Evolutionary conservation across 2,329 filamentous ascomycete species (phyloP), one percentile per base, ranked within the genome.

Genomic region (Sodiomyces alkalinus): DNA sequence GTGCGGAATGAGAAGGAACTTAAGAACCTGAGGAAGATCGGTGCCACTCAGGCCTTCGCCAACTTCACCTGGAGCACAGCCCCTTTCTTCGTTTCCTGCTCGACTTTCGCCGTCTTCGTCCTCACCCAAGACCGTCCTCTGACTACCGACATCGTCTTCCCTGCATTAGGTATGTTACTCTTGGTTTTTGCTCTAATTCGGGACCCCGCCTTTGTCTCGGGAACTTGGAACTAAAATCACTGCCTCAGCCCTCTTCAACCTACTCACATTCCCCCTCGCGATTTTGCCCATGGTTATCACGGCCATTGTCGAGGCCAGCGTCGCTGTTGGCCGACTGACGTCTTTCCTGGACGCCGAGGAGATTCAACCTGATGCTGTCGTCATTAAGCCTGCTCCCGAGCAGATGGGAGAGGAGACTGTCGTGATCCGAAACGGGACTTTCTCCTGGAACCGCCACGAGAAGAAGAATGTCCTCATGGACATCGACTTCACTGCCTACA

Each of bases 51-150:
- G 51, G 82, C 90, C 3, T 68, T 94, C 47, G 85, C 90, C 36
- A 98, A 93, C 47, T 98, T 98, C 44, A 94, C 87, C 9, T 98
- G 90, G 90, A 92, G 80, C 29, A 92, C 85, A 0, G 94, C 90
- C 2, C 92, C 90, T 3, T 98, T 98, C 60, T 68, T 98, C 27
- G 92, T 98, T 3, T 96, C 90, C 1, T 98, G 90, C 60, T 83
- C 81, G 7, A 98, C 90, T 0, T 98, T 98, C 47, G 76, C 82
- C 7, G 80, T 96, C 17, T 98, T 92, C 42, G 90, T 96, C 19
- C 63, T 92, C 40, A 92, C 82, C 1, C 74, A 74, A 34, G 66
- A 90, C 41, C 63, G 64, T 32, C 83, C 92, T 4, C 57, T 98
- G 44, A 90, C 82, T 2, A 94, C 85, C 1, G 85, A 93, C 1